Percentiles rank a stretch among this genome's conserved stretches.
Conservation (phyloP, 257 asterid species). For the Prunella vulgaris region DNA sequence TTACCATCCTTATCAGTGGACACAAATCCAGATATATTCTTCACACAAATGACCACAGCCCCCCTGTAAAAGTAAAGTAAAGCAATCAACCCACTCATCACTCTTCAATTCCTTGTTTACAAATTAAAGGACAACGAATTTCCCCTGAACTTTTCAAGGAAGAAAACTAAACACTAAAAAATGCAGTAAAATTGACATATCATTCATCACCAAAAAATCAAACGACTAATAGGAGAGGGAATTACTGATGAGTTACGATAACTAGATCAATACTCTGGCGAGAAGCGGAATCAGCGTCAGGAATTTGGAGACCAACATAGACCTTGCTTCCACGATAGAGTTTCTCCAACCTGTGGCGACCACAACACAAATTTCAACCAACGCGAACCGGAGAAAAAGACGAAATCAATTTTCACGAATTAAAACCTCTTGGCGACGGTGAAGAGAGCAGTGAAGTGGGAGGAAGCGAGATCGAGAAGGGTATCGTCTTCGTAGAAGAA, state of each 20-base stretch:
- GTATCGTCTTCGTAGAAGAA: conserved; percentile 63
- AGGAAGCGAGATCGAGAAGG: conserved; percentile 49
- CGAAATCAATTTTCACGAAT: not conserved
- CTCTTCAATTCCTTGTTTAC: conserved; percentile 1
- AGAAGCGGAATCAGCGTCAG: conserved; percentile 81
- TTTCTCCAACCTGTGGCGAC: conserved; percentile 51
- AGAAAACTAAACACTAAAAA: not conserved
- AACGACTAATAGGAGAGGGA: not conserved
- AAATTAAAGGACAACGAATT: not conserved
- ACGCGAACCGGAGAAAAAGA: not conserved
- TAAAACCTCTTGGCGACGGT: conserved; percentile 56
- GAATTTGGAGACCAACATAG: conserved; percentile 74
- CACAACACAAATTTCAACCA: not conserved
- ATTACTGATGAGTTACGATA: conserved; percentile 61
- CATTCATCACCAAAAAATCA: not conserved
- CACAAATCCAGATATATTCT: conserved; percentile 57
- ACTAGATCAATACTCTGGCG: conserved; percentile 73
- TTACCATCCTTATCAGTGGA: conserved; percentile 64
- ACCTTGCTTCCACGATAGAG: conserved; percentile 65
- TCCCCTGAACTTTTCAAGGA: not conserved
- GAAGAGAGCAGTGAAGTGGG: conserved; percentile 57
- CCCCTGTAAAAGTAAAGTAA: conserved; percentile 40
- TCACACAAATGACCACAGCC: conserved; percentile 60
- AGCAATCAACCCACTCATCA: conserved; percentile 10
- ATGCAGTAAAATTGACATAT: not conserved